These are phyloP conservation scores for Fonsecaea pugnacius DNA, from an alignment of 2,329 filamentous ascomycete genomes.

Conservation along the genomic window DNA sequence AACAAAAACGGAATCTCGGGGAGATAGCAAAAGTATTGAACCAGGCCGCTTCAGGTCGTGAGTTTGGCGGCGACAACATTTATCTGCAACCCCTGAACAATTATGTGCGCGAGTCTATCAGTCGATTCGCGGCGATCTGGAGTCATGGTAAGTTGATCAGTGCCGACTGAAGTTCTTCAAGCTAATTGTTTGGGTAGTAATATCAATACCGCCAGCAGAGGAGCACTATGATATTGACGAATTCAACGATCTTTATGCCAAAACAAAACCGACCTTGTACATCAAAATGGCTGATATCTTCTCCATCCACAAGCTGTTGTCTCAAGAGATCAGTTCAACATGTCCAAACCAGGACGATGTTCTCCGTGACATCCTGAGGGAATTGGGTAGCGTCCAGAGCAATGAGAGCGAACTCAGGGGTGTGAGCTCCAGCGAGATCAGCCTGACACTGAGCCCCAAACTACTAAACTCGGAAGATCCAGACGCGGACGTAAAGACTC, in stretches of 20 bases:
- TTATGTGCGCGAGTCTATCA: slow-evolving; percentile 83
- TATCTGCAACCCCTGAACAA: slow-evolving; percentile 94
- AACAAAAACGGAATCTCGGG: slow-evolving; percentile 88
- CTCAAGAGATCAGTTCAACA: slow-evolving; percentile 75
- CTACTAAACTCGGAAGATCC: slow-evolving; percentile 90
- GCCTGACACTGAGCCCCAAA: slow-evolving; percentile 86
- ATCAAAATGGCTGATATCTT: slow-evolving; percentile 99
- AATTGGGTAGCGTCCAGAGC: slow-evolving; percentile 92
- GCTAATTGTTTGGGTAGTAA: slow-evolving; percentile 59
- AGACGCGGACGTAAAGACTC: slow-evolving; percentile 84
- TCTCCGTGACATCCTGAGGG: slow-evolving; percentile 86
- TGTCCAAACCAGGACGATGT: slow-evolving; percentile 83
- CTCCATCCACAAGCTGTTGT: slow-evolving; percentile 86
- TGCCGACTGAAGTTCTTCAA: neutral
- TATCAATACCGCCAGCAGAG: slow-evolving; percentile 84
- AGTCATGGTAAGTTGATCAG: slow-evolving; percentile 58
- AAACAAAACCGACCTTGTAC: slow-evolving; percentile 96
- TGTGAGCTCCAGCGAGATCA: slow-evolving; percentile 85
- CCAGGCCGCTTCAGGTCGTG: slow-evolving; percentile 83
- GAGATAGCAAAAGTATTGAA: slow-evolving; percentile 91
- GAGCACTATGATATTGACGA: slow-evolving; percentile 97
- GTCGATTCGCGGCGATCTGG: slow-evolving; percentile 76
- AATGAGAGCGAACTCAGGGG: slow-evolving; percentile 93
- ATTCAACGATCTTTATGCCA: slow-evolving; percentile 96
- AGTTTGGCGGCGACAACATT: slow-evolving; percentile 92